Evolutionary conservation across 164 flowering plant genomes (phyloP).

Genomic region (Vitis riparia): DNA sequence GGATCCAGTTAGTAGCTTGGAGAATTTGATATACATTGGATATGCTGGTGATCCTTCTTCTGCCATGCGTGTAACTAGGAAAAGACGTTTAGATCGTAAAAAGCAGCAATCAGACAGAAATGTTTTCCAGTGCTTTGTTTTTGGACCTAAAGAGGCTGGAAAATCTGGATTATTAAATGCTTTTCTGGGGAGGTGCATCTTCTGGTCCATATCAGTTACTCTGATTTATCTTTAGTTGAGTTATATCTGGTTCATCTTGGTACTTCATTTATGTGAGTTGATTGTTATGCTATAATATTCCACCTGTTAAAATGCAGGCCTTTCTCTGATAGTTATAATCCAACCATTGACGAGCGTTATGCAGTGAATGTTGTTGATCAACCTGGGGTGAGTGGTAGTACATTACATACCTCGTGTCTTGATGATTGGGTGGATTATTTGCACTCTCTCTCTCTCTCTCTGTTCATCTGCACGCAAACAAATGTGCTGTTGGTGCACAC

Average conservation of each 20-base stretch:
- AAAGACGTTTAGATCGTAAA: slow-evolving; percentile 72
- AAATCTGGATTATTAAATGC: slow-evolving; percentile 81
- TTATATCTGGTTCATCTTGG: not conserved
- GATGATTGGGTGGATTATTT: not conserved
- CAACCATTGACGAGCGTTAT: slow-evolving; percentile 63
- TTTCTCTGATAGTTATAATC: slow-evolving; percentile 46
- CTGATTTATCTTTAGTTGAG: not conserved
- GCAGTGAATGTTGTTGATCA: slow-evolving; percentile 75
- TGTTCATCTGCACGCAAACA: not conserved
- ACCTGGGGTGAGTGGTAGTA: slow-evolving; percentile 54
- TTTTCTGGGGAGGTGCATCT: slow-evolving; percentile 73
- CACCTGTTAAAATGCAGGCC: slow-evolving; percentile 49
- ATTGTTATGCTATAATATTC: not conserved
- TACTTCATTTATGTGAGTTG: not conserved
- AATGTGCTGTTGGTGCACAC: not conserved
- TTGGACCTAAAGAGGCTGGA: slow-evolving; percentile 89
- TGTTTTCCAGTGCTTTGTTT: slow-evolving; percentile 92
- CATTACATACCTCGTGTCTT: not conserved
- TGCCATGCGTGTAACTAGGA: slow-evolving; percentile 71
- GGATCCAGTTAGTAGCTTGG: slow-evolving; percentile 70
- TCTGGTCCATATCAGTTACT: not conserved
- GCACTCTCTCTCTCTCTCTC: not conserved
- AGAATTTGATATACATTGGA: slow-evolving; percentile 80
- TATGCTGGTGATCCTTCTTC: slow-evolving; percentile 74
- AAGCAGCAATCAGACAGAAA: slow-evolving; percentile 83